Evolutionary conservation across 306 rosid genomes (phyloP), one percentile per base, ranked within the genome.

Genomic region (Parietaria judaica): DNA sequence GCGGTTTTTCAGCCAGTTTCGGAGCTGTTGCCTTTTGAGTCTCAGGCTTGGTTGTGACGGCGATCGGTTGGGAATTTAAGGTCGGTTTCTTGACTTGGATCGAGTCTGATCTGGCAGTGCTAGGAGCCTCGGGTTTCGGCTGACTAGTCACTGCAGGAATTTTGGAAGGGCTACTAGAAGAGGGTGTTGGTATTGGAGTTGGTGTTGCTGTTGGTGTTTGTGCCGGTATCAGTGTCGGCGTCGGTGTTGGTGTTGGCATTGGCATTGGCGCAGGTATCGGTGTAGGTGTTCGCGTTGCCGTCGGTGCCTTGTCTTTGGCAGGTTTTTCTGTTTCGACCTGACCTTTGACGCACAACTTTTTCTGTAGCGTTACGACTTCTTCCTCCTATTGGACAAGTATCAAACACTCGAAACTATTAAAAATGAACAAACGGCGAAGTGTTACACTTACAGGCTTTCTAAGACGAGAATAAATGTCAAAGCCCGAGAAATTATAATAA

Each of bases 301-400:
- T 49, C 13, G 6, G 61, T 64, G 63, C 66, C 79, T 79, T 81
- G 64, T 80, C 97, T 82, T 79, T 94, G 60, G 57, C 59, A 35
- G 76, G 68, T 71, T 77, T 83, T 74, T 83, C 82, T 31, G 54
- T 46, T 70, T 71, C 87, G 63, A 79, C 72, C 66, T 78, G 77
- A 73, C 74, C 91, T 73, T 81, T 81, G 63, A 69, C 61, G 76
- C 70, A 65, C 66, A 48, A 74, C 66, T 82, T 83, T 77, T 78
- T 81, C 76, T 75, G 81, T 60, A 71, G 79, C 58, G 81, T 67
- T 65, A 65, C 63, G 36, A 61, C 76, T 52, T 75, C 95, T 59
- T 72, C 87, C 11, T 72, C 94, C 96, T 92, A 65, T 72, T 36
- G 64, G 64, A 77, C 46, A 71, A 75, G 75, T 71, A 76, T 48